Percentiles rank a stretch among this genome's conserved stretches.
These are phyloP conservation scores for Venturiaceae sp. DNA, from an alignment of 2,329 filamentous ascomycete species.

Conservation along the genomic window DNA sequence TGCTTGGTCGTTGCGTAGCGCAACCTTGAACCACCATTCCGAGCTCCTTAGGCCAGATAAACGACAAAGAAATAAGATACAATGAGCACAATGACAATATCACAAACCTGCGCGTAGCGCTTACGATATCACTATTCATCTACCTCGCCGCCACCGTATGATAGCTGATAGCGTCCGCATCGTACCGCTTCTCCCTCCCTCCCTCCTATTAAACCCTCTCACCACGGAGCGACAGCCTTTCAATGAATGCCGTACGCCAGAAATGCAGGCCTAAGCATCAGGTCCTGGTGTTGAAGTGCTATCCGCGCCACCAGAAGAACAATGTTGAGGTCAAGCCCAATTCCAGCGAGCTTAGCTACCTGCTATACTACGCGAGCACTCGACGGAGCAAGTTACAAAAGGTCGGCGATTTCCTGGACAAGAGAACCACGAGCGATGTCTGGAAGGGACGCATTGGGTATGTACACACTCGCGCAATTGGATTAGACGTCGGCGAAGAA, in stretches of 20 bases:
- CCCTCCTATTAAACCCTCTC: background rate
- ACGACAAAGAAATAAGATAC: background rate
- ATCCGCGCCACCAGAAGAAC: slow-evolving; percentile 84
- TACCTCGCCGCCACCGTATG: background rate
- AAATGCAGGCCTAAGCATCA: slow-evolving; percentile 85
- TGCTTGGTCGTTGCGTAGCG: background rate
- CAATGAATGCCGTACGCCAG: slow-evolving; percentile 49
- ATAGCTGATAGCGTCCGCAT: background rate
- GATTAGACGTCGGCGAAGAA: background rate
- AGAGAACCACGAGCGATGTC: slow-evolving; percentile 85
- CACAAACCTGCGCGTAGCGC: background rate
- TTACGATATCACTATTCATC: background rate
- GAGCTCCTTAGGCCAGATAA: background rate
- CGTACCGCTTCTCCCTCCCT: background rate
- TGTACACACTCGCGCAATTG: slow-evolving; percentile 18
- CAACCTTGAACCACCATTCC: background rate
- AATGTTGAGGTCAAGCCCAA: slow-evolving; percentile 86
- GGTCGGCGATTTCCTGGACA: slow-evolving; percentile 88
- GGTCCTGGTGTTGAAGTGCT: slow-evolving; percentile 91
- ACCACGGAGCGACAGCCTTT: background rate
- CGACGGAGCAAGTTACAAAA: slow-evolving; percentile 93
- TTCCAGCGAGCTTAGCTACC: slow-evolving; percentile 90
- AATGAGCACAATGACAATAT: background rate
- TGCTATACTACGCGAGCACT: slow-evolving; percentile 93
- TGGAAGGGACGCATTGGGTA: slow-evolving; percentile 82